Evolutionary conservation across 2,329 filamentous ascomycete genomes (phyloP).

Genomic region (Neonectria sp.): DNA sequence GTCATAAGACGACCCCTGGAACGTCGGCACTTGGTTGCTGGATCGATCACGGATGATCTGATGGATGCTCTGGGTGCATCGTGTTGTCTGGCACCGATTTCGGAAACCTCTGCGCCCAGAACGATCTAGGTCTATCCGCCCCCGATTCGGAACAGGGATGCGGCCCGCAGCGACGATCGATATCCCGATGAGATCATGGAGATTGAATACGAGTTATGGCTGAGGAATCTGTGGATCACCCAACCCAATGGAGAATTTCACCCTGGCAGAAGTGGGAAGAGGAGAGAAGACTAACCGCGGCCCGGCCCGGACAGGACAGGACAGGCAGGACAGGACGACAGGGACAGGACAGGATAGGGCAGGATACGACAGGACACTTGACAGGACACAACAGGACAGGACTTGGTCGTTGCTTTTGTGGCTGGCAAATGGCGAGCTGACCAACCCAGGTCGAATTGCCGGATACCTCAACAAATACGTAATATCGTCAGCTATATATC

Average conservation of each 20-base stretch:
- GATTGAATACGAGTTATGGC: too few species aligned
- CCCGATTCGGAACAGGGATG: too few species aligned
- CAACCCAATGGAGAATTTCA: too few species aligned
- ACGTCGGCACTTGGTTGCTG: background rate
- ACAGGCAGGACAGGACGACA: background rate
- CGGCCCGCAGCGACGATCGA: too few species aligned
- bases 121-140: too few species aligned
- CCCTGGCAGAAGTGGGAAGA: background rate
- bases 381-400: too few species aligned
- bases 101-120: too few species aligned
- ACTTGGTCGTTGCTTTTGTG: background rate
- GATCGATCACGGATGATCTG: background rate
- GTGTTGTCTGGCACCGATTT: too few species aligned
- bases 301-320: slow-evolving; percentile 2
- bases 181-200: too few species aligned
- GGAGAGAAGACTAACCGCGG: slow-evolving; percentile 1
- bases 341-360: too few species aligned
- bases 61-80: background rate
- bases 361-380: too few species aligned
- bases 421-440: slow-evolving; percentile 2
- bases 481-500: background rate
- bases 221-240: too few species aligned
- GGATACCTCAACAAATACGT: background rate
- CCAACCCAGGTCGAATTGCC: background rate
- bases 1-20: background rate